A percentile compares a stretch with the other conserved stretches of the same genome.
These are phyloP conservation scores for Malus hybrid DNA, from an alignment of 331 rosid genomes.

Conservation along the genomic window DNA sequence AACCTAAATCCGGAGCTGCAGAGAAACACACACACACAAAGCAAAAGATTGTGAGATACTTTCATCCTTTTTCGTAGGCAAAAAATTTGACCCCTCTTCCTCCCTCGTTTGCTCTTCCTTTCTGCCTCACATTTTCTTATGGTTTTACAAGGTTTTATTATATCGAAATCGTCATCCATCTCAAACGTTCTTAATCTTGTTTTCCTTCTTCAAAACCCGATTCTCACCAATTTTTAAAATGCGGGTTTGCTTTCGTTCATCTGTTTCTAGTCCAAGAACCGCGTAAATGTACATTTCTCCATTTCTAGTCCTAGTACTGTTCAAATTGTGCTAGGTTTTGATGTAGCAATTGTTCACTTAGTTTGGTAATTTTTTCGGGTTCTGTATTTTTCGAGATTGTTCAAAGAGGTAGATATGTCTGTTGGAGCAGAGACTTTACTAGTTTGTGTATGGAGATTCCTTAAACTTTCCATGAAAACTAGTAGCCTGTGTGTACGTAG, in stretches of 20 bases:
- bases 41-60: constrained; percentile 19
- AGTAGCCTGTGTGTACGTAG: constrained; percentile 32
- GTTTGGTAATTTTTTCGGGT: neutral
- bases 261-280: too few species aligned
- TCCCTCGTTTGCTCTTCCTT: constrained; percentile 15
- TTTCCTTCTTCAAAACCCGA: neutral
- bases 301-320: neutral
- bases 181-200: neutral
- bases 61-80: constrained; percentile 13
- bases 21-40: neutral
- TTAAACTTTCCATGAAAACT: constrained; percentile 22
- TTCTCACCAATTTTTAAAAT: constrained; percentile 2
- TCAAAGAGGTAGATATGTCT: constrained; percentile 36
- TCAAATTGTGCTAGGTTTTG: neutral
- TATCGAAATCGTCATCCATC: constrained; percentile 2
- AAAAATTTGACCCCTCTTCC: constrained; percentile 18
- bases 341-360: neutral
- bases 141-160: neutral
- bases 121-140: constrained; percentile 11
- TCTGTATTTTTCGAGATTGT: neutral
- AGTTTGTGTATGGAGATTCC: constrained; percentile 28
- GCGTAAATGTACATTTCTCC: neutral
- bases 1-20: constrained; percentile 19
- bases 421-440: constrained; percentile 41
- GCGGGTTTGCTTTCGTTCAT: constrained; percentile 4